These are phyloP conservation scores for Biscogniauxia marginata DNA, from an alignment of 2,329 filamentous ascomycete genomes.

Conservation along the genomic window DNA sequence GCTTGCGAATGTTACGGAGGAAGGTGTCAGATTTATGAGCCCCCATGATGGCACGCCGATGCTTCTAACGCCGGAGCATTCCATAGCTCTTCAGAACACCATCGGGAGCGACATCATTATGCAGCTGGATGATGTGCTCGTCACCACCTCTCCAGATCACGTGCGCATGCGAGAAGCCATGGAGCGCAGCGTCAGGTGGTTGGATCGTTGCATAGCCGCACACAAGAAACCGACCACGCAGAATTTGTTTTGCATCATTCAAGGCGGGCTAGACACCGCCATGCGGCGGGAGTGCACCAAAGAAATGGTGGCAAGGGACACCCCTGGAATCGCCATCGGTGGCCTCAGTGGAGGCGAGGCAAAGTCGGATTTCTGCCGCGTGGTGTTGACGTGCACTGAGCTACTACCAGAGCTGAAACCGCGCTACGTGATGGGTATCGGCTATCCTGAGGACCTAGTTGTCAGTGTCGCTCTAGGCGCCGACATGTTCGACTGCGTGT, in stretches of 20 bases:
- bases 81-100: slow-evolving; percentile 91
- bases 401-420: slow-evolving; percentile 87
- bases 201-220: slow-evolving; percentile 89
- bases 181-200: slow-evolving; percentile 90
- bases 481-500: slow-evolving; percentile 99
- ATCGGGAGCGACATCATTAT: slow-evolving; percentile 99
- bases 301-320: slow-evolving; percentile 87
- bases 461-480: slow-evolving; percentile 92
- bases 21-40: slow-evolving; percentile 93
- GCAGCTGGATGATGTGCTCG: slow-evolving; percentile 98
- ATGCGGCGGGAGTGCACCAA: slow-evolving; percentile 79
- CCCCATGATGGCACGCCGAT: slow-evolving; percentile 94
- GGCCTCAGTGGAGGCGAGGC: slow-evolving; percentile 93
- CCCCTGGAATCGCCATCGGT: slow-evolving; percentile 94
- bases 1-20: slow-evolving; percentile 89
- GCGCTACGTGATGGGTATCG: slow-evolving; percentile 98
- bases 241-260: slow-evolving; percentile 98
- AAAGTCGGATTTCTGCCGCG: slow-evolving; percentile 87
- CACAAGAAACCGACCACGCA: slow-evolving; percentile 81
- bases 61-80: slow-evolving; percentile 96
- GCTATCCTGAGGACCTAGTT: slow-evolving; percentile 93
- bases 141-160: slow-evolving; percentile 88
- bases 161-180: slow-evolving; percentile 91
- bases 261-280: slow-evolving; percentile 87
- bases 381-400: slow-evolving; percentile 81